Evolutionary conservation across 2,329 filamentous ascomycete genomes (phyloP).

Genomic region (Mariannaea sp.): DNA sequence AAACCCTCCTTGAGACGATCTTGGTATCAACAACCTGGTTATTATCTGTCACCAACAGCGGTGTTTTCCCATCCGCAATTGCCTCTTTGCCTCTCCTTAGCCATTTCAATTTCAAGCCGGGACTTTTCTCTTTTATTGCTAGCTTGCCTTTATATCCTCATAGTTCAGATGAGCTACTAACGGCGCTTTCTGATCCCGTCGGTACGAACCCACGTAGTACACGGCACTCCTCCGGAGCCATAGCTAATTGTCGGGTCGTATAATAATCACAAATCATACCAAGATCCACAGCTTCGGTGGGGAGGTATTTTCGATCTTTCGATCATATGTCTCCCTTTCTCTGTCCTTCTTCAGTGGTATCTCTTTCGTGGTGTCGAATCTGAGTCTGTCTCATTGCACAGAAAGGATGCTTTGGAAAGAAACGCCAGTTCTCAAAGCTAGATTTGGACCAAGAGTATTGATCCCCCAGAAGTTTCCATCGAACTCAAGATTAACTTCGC

Average conservation of each 20-base stretch:
- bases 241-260: constrained; percentile 4
- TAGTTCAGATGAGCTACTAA: neutral
- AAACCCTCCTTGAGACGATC: too few species aligned
- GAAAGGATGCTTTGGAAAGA: neutral
- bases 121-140: too few species aligned
- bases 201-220: neutral
- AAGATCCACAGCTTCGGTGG: constrained; percentile 8
- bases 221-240: neutral
- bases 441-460: constrained; percentile 1
- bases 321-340: neutral
- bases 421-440: too few species aligned
- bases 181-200: neutral
- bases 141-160: neutral
- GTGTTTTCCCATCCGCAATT: neutral
- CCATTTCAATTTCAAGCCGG: too few species aligned
- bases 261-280: constrained; percentile 11
- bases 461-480: constrained; percentile 4
- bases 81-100: constrained; percentile 2
- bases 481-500: constrained; percentile 15
- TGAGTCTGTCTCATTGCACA: too few species aligned
- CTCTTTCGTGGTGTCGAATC: neutral
- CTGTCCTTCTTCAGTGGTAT: constrained; percentile 7
- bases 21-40: too few species aligned
- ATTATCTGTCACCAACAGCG: too few species aligned
- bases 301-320: neutral